Evolutionary conservation across 2,329 filamentous ascomycete species (phyloP), one percentile per base, ranked within the genome.

Genomic region (Sporothrix globosa): DNA sequence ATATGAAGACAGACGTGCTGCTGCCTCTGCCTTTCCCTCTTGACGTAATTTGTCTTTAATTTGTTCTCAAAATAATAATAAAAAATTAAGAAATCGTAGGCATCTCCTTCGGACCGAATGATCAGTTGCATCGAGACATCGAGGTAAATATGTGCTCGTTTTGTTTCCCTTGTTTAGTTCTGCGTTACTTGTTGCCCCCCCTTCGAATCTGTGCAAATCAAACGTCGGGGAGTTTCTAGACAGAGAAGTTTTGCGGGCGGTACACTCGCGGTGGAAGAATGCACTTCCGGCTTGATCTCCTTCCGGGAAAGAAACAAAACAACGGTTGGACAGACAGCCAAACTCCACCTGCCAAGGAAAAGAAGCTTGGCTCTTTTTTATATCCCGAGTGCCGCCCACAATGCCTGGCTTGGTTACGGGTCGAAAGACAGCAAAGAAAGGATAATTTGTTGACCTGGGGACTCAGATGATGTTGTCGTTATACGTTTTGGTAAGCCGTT

Each of bases 171-270:
- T 39, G n/a, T 2, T 21, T 1, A 44, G 9, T 3, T 17, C n/a
- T 5, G 4, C 17, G 17, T 27, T 44, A 9, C 7, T 61, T 24
- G 58, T 10, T 63, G 58, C 14, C 4, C 11, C 6, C 17, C 56
- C 4, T 19, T 41, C 19, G 13, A 60, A 21, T n/a, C 19, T 41
- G 21, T 63, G 65, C 17, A 67, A 67, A 68, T 68, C 66, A 68
- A 34, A 68, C 66, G 66, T 68, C 66, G 66, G 66, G 56, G 66
- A 56, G 56, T 46, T 44, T n/a, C 17, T 63, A 3, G 14, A 63
- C 39, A 52, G 9, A 21, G 17, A 14, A 21, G 19, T 11, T 19
- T 67, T 44, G n/a, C 34, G 14, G 34, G 17, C 56, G 34, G 50
- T 14, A 14, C 21, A 14, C 34, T 21, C 6, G 13, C 24, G 14